These are phyloP conservation scores for Martiniozyma abietophila DNA, from an alignment of 805 yeast genomes.

Conservation along the genomic window DNA sequence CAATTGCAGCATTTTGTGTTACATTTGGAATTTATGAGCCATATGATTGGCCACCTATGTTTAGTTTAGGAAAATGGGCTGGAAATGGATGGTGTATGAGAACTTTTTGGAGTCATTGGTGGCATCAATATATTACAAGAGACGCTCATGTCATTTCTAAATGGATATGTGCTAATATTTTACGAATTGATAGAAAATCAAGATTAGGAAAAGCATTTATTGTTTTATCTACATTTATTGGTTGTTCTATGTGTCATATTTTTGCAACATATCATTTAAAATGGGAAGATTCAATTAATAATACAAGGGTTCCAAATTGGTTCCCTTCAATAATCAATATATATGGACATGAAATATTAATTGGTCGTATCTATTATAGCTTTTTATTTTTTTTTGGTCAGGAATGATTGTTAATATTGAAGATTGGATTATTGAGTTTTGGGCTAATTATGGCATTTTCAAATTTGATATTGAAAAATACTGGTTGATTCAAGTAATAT, in stretches of 20 bases:
- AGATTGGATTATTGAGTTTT: not conserved
- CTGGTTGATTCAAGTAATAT: not conserved
- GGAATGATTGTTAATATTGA: constrained; percentile 3
- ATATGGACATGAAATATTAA: too few relatives aligned
- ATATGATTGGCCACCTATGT: constrained; percentile 11
- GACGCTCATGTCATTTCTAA: constrained; percentile 5
- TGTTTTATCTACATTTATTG: constrained; percentile 1
- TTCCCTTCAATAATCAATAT: too few relatives aligned
- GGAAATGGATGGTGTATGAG: constrained; percentile 4
- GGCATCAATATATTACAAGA: constrained; percentile 12
- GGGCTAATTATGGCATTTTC: not conserved
- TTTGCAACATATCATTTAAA: not conserved
- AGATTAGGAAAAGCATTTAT: not conserved
- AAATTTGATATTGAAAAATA: not conserved
- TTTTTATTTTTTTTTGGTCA: constrained; percentile 4
- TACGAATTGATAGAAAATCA: not conserved
- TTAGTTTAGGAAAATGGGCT: constrained; percentile 6
- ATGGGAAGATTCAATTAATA: too few relatives aligned
- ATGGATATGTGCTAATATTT: not conserved
- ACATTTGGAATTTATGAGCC: constrained; percentile 2
- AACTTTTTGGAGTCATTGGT: constrained; percentile 11
- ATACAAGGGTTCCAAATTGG: too few relatives aligned
- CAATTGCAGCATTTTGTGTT: constrained; percentile 4
- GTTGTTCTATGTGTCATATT: constrained; percentile 4
- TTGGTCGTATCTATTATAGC: constrained; percentile 3